These are phyloP conservation scores for Leccinum fibrillosum DNA, from an alignment of 768 basidiomycete species.

Conservation along the genomic window DNA sequence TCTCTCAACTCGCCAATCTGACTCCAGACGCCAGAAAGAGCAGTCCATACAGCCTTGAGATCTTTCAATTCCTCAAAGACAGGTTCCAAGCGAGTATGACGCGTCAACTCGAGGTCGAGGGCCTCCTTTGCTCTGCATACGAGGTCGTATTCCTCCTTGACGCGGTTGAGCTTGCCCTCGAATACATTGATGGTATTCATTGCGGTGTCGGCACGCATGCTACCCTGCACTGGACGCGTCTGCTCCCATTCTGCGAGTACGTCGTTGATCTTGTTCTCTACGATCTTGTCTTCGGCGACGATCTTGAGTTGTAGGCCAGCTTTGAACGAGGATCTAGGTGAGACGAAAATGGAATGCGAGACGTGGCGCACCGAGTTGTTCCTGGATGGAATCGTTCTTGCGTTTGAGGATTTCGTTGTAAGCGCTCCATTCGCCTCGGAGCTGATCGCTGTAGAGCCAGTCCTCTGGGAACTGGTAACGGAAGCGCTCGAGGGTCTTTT, in stretches of 20 bases:
- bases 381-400: conserved; percentile 98
- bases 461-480: conserved; percentile 95
- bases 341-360: conserved; percentile 4
- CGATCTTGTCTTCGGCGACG: conserved; percentile 98
- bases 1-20: conserved; percentile 90
- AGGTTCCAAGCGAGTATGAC: conserved; percentile 88
- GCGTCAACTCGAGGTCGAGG: conserved; percentile 85
- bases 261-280: conserved; percentile 93
- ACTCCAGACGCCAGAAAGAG: conserved; percentile 94
- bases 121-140: conserved; percentile 97
- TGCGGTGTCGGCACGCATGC: conserved; percentile 92
- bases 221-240: conserved; percentile 94
- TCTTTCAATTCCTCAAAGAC: conserved; percentile 94
- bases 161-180: conserved; percentile 83
- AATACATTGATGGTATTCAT: conserved; percentile 96
- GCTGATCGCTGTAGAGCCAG: conserved; percentile 98
- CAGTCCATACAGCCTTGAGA: conserved; percentile 98
- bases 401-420: conserved; percentile 97
- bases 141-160: conserved; percentile 94
- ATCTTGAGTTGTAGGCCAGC: conserved; percentile 99
- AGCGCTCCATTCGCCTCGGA: conserved; percentile 97
- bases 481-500: conserved; percentile 96
- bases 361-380: conserved; percentile 79
- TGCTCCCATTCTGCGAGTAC: conserved; percentile 92
- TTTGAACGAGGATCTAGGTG: conserved; percentile 28